Percentiles rank a stretch among this genome's conserved stretches.
These are phyloP conservation scores for Pseudopediastrum boryanum DNA, from an alignment of 139 green algal species.

Conservation along the genomic window DNA sequence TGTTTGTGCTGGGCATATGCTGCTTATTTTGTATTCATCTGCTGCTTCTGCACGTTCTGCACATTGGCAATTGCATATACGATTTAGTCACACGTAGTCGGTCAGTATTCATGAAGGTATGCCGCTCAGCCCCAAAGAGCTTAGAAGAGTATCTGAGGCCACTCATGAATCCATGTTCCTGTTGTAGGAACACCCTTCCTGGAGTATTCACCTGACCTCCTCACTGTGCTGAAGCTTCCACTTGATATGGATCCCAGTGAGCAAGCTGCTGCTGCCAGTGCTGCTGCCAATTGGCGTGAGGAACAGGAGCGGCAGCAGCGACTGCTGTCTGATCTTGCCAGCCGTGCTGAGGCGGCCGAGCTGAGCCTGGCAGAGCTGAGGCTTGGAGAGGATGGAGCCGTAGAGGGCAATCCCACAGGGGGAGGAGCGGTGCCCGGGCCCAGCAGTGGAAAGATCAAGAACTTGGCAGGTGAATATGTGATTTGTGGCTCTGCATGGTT, in stretches of 20 bases:
- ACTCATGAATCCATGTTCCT: no score
- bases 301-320: conserved; percentile 3
- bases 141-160: no score
- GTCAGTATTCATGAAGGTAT: no score
- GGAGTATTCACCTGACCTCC: background rate
- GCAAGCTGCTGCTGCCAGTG: background rate
- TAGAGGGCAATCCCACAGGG: background rate
- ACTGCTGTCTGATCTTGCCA: conserved; percentile 20
- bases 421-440: conserved; percentile 6
- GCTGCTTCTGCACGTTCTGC: no score
- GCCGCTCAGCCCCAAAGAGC: no score
- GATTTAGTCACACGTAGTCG: no score
- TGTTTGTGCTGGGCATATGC: no score
- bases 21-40: no score
- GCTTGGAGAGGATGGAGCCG: background rate
- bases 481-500: no score
- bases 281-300: conserved; percentile 15
- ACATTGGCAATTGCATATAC: no score
- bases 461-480: no score
- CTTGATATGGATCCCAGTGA: conserved; percentile 20
- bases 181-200: no score
- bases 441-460: background rate
- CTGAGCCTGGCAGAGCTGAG: conserved; percentile 21
- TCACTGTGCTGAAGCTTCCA: conserved; percentile 4
- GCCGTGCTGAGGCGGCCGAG: conserved; percentile 44